Conservation (phyloP, 202 grass and related monocot genomes). For the Setaria viridis region DNA sequence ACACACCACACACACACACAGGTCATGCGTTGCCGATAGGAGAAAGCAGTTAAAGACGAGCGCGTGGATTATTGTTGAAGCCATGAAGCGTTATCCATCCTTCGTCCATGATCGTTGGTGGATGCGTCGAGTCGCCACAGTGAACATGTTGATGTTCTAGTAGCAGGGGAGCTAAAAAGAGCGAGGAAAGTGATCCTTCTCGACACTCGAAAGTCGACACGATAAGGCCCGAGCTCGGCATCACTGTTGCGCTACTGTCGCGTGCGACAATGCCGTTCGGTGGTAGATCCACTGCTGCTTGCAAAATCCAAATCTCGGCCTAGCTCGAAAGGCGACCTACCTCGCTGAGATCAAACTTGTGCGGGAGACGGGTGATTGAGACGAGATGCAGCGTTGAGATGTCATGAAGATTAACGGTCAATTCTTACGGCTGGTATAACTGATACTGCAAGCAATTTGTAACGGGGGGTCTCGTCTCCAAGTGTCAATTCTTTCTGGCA, state of each 20-base stretch:
- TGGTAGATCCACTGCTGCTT: neutral
- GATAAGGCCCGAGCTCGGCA: neutral
- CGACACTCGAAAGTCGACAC: neutral
- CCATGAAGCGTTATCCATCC: neutral
- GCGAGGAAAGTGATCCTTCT: neutral
- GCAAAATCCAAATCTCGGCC: neutral
- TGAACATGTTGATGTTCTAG: neutral
- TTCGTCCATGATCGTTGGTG: neutral
- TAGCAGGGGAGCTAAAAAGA: neutral
- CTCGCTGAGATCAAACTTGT: neutral
- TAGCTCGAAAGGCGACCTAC: neutral
- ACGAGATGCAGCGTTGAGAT: neutral
- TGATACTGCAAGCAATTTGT: too few relatives aligned
- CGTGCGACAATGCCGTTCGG: neutral
- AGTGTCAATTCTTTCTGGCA: neutral
- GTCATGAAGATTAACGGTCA: neutral
- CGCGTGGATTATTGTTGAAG: neutral
- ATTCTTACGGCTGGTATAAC: too few relatives aligned
- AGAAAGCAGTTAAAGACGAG: neutral
- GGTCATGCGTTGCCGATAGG: neutral
- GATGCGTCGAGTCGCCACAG: conserved; percentile 19
- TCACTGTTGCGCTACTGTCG: neutral
- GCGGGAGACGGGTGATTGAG: neutral
- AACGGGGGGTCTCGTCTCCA: too few relatives aligned
- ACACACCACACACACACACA: neutral